Conservation (phyloP, 306 rosid species). For the Coriaria nepalensis region DNA sequence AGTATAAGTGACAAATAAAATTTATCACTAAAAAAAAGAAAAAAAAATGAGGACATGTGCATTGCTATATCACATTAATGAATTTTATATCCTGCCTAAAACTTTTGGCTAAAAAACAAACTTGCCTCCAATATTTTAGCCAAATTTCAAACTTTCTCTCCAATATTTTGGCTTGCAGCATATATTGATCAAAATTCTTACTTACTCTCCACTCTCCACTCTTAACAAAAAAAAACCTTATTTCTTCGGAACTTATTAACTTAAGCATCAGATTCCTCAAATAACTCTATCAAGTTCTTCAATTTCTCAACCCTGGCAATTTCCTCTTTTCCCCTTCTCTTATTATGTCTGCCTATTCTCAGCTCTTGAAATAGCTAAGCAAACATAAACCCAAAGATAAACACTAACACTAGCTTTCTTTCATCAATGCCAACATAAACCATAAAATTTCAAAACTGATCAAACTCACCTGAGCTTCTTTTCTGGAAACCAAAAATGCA, state of each 20-base stretch:
- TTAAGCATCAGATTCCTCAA: slow-evolving; percentile 37
- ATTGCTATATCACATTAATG: too few species aligned
- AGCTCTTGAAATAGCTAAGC: slow-evolving; percentile 76
- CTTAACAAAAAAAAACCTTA: too few species aligned
- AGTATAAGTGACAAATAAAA: too few species aligned
- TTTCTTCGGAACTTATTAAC: slow-evolving; percentile 35
- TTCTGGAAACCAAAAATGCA: slow-evolving; percentile 17
- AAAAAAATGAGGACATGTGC: too few species aligned
- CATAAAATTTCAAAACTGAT: slow-evolving; percentile 44
- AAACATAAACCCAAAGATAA: slow-evolving; percentile 54
- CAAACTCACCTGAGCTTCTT: slow-evolving; percentile 39
- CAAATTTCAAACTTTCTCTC: too few species aligned
- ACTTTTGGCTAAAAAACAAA: too few species aligned
- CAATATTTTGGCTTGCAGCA: too few species aligned
- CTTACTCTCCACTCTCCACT: too few species aligned
- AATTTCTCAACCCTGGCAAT: slow-evolving; percentile 37
- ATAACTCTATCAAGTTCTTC: slow-evolving; percentile 31
- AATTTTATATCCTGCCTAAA: too few species aligned
- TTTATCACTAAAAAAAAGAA: too few species aligned
- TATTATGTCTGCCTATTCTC: slow-evolving; percentile 31
- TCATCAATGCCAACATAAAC: slow-evolving; percentile 56
- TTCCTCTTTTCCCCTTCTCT: slow-evolving; percentile 41
- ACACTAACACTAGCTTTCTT: slow-evolving; percentile 40
- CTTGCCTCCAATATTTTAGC: too few species aligned
- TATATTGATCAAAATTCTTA: too few species aligned